A percentile compares a stretch with the other conserved stretches of the same genome.
These are phyloP conservation scores for Tillandsia fasciculata DNA, from an alignment of 176 grass and related monocot species.

Conservation along the genomic window DNA sequence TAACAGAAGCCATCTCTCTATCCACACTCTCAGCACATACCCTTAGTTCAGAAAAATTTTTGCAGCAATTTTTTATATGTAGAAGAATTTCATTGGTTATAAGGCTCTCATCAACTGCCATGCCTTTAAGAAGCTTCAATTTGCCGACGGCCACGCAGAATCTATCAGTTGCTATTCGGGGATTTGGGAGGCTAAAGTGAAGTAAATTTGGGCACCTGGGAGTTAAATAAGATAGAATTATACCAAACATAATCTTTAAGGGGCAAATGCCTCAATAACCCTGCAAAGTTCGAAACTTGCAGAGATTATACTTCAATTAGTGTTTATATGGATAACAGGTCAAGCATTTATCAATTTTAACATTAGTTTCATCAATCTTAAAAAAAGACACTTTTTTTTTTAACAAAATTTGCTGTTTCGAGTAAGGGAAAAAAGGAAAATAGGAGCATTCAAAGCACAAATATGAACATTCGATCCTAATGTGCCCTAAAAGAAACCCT, in stretches of 20 bases:
- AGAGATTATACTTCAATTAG: neutral
- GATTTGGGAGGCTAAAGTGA: constrained; percentile 46
- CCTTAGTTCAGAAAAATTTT: constrained; percentile 32
- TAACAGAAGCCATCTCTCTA: constrained; percentile 44
- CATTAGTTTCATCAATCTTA: too few relatives aligned
- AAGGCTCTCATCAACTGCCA: constrained; percentile 52
- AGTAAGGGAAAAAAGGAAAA: too few relatives aligned
- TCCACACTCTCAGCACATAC: constrained; percentile 40
- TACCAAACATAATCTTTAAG: neutral
- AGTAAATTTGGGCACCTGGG: constrained; percentile 36
- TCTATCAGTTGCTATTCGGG: constrained; percentile 20
- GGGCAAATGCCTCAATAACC: neutral
- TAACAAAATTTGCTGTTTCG: too few relatives aligned
- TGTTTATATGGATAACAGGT: too few relatives aligned
- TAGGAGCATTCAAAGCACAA: too few relatives aligned
- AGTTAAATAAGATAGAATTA: neutral
- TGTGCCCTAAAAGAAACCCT: neutral
- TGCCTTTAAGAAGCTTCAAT: constrained; percentile 44
- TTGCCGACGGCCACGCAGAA: constrained; percentile 32
- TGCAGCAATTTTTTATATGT: constrained; percentile 37
- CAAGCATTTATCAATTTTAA: too few relatives aligned
- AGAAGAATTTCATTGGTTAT: constrained; percentile 33
- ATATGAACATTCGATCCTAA: neutral
- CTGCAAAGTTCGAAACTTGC: neutral
- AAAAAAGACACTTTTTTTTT: too few relatives aligned